Base-by-base conservation (phyloP, 108 stramenopile species). In the Cyclotella cryptica region DNA sequence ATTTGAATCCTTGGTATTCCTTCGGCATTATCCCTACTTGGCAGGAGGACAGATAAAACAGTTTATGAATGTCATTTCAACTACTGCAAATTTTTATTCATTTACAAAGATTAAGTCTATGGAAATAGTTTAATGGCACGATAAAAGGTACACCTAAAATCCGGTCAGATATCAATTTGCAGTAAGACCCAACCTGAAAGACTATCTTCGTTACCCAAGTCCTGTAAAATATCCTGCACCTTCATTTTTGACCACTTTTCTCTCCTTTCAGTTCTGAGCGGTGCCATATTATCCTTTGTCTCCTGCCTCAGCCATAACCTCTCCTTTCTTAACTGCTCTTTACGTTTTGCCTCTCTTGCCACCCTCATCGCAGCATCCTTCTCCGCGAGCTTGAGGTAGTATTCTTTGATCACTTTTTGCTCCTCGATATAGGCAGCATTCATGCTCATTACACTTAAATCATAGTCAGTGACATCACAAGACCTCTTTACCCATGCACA, bases 141-240 rank as follows among this genome's bases (percentile, higher is more conserved):
- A 17, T 7, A 49, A 3, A 35, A 35, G 6, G 35, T 35, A 35
- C 35, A 35, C 35, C 2, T 6, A 35, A 35, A 5, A 35, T 35
- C 47, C n/a, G 9, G 9, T 9, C 9, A 17, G 15, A 49, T 49
- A 49, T 49, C 47, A 49, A 49, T 49, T 49, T 49, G n/a, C 47
- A 77, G 42, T 18, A 77, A 62, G 17, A 77, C 61, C 76, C 76
- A 77, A 0, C 76, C 76, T 53, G 66, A 44, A 41, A 39, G 19
- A 52, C 40, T 51, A 17, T 42, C 59, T 26, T 77, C 69, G 14
- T 52, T 29, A 19, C 76, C 76, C 61, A 77, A 69, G 28, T 77
- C 68, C 35, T 69, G 54, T 29, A 77, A 65, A 41, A 77, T 47
- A 13, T 77, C 68, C 8, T 60, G 61, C 24, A 62, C 57, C 51